Conservation (phyloP, 352 stramenopile genomes). For the Phytophthora citricola region DNA sequence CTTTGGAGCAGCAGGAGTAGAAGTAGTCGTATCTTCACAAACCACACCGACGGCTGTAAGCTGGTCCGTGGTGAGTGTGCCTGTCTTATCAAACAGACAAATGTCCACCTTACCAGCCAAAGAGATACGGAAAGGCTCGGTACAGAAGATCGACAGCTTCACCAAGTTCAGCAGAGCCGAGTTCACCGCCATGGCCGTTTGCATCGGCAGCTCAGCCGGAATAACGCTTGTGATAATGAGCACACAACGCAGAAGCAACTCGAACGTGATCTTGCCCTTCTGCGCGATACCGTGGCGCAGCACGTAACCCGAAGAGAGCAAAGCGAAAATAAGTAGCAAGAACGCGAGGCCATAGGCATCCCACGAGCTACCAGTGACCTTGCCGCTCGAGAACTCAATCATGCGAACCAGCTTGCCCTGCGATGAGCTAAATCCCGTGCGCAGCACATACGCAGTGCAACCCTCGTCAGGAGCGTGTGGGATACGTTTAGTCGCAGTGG, state of each 20-base stretch:
- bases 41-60: slow-evolving; percentile 94
- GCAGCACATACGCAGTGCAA: slow-evolving; percentile 94
- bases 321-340: slow-evolving; percentile 96
- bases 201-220: slow-evolving; percentile 98
- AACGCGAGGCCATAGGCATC: slow-evolving; percentile 97
- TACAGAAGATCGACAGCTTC: slow-evolving; percentile 98
- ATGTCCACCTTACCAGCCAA: slow-evolving; percentile 96
- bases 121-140: slow-evolving; percentile 98
- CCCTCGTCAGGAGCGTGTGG: slow-evolving; percentile 90
- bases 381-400: slow-evolving; percentile 98
- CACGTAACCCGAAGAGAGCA: slow-evolving; percentile 95
- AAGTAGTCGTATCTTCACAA: slow-evolving; percentile 66
- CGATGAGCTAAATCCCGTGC: slow-evolving; percentile 97
- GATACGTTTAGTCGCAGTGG: slow-evolving; percentile 42
- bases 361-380: slow-evolving; percentile 94
- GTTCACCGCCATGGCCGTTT: slow-evolving; percentile 98
- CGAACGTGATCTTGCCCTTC: slow-evolving; percentile 94
- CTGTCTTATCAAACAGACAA: slow-evolving; percentile 99
- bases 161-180: slow-evolving; percentile 95
- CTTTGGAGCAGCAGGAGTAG: slow-evolving; percentile 39
- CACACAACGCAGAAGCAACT: slow-evolving; percentile 97
- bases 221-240: slow-evolving; percentile 99
- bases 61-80: slow-evolving; percentile 97
- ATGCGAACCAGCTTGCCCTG: slow-evolving; percentile 98
- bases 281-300: slow-evolving; percentile 89